Percentiles rank a stretch among this genome's conserved stretches.
These are phyloP conservation scores for Nicotiana otophora DNA, from an alignment of 257 asterid species.

Conservation along the genomic window DNA sequence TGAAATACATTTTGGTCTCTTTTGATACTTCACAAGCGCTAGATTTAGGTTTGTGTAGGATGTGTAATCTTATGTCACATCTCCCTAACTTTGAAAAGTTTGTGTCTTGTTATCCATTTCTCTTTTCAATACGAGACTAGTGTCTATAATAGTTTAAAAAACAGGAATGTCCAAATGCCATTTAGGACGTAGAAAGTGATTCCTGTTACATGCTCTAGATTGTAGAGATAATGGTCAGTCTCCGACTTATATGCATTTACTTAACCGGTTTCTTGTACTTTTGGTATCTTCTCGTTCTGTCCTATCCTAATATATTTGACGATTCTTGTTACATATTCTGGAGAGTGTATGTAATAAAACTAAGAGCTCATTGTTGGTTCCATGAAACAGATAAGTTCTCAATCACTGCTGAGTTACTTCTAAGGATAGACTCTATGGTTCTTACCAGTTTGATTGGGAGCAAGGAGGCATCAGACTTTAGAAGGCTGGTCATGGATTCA, in stretches of 20 bases:
- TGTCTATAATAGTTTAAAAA: background rate
- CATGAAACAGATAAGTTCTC: slow-evolving; percentile 40
- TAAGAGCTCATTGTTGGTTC: slow-evolving; percentile 1
- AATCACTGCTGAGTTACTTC: slow-evolving; percentile 58
- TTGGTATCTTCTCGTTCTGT: background rate
- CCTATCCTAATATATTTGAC: background rate
- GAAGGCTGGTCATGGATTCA: slow-evolving; percentile 56
- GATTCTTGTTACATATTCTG: background rate
- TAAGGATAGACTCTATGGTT: slow-evolving; percentile 75
- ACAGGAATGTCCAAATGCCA: background rate
- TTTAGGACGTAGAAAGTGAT: background rate
- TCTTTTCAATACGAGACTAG: background rate
- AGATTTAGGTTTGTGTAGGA: background rate
- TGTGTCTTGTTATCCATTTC: background rate
- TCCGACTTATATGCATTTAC: background rate
- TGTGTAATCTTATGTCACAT: background rate
- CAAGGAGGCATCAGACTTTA: slow-evolving; percentile 60
- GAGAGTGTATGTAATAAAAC: background rate
- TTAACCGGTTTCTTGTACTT: background rate
- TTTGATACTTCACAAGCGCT: background rate
- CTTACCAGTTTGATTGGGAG: slow-evolving; percentile 54
- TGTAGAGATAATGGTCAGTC: background rate
- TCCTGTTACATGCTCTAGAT: background rate
- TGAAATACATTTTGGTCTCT: background rate
- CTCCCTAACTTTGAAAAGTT: background rate